Evolutionary conservation across 2,329 filamentous ascomycete genomes (phyloP).

Genomic region (Aspergillus thermomutatus): DNA sequence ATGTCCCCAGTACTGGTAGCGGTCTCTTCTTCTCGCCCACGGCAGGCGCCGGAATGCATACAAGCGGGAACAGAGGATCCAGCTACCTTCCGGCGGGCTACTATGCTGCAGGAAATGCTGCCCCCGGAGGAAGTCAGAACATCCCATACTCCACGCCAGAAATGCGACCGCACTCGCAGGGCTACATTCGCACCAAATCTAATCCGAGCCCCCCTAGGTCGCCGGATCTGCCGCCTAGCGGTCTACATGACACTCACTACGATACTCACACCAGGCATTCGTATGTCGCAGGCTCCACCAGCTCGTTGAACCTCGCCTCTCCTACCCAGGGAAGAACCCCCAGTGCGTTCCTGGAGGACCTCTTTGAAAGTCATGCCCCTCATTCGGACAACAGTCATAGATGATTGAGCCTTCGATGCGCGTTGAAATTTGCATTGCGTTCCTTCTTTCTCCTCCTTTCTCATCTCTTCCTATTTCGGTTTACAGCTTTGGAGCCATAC

Average conservation of each 20-base stretch:
- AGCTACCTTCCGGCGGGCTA: conserved; percentile 82
- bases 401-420: background rate
- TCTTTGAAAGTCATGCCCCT: conserved; percentile 69
- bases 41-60: conserved; percentile 58
- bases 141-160: conserved; percentile 51
- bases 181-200: conserved; percentile 47
- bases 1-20: conserved; percentile 55
- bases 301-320: conserved; percentile 62
- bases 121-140: conserved; percentile 41
- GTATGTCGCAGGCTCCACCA: conserved; percentile 44
- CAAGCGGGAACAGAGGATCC: conserved; percentile 66
- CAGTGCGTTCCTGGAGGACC: conserved; percentile 84
- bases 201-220: conserved; percentile 62
- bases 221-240: conserved; percentile 53
- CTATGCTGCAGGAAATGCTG: conserved; percentile 68
- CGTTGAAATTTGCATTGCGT: background rate
- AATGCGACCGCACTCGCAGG: conserved; percentile 57
- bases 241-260: conserved; percentile 29
- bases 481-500: conserved; percentile 1
- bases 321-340: conserved; percentile 71
- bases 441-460: background rate
- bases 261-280: conserved; percentile 25
- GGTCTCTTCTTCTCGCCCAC: conserved; percentile 96
- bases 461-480: background rate
- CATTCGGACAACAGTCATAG: conserved; percentile 7